Evolutionary conservation across 306 rosid genomes (phyloP).

Genomic region (Rosa rugosa): DNA sequence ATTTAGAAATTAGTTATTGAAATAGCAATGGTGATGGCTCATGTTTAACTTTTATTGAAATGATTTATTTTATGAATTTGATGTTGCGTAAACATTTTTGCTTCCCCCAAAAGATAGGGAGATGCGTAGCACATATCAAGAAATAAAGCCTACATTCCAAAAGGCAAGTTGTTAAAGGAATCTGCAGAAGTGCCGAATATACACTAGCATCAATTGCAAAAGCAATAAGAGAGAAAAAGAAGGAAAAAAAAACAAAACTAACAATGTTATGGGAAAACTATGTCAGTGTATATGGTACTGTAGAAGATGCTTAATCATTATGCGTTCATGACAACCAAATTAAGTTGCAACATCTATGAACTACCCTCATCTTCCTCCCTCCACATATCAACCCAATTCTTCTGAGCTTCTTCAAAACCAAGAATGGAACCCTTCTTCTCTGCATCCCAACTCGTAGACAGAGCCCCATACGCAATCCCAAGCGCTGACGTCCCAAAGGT

Average conservation of each 20-base stretch:
- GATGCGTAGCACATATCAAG: neutral
- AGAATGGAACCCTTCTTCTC: constrained; percentile 63
- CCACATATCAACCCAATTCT: constrained; percentile 90
- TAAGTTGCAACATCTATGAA: neutral
- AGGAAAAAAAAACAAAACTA: neutral
- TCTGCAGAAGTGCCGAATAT: neutral
- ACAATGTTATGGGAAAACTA: neutral
- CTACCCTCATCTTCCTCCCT: constrained; percentile 50
- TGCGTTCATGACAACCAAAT: neutral
- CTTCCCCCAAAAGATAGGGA: neutral
- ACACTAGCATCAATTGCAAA: neutral
- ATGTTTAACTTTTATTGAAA: too few species aligned
- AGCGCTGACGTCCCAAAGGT: constrained; percentile 66
- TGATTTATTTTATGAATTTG: too few species aligned
- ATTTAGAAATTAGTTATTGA: too few species aligned
- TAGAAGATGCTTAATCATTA: neutral
- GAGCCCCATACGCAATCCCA: constrained; percentile 75
- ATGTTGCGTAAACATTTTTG: neutral
- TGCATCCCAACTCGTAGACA: constrained; percentile 76
- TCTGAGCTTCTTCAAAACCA: constrained; percentile 61
- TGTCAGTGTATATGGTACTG: neutral
- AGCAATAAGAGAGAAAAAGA: neutral
- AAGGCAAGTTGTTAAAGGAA: neutral
- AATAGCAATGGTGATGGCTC: too few species aligned
- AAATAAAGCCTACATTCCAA: neutral